Base-by-base conservation (phyloP, 78 protist species). In the Guillardia theta region DNA sequence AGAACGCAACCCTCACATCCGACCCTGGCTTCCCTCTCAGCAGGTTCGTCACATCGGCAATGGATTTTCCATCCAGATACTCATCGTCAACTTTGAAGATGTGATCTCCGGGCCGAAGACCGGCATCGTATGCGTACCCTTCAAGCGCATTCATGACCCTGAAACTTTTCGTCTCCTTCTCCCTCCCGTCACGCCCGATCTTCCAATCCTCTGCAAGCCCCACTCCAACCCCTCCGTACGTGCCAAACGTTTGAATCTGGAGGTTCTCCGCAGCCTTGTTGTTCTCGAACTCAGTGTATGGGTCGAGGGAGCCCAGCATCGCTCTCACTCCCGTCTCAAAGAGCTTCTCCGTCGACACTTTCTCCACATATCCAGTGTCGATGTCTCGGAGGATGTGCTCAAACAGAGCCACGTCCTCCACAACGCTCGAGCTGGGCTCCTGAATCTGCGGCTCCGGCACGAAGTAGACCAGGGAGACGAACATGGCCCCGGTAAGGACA, bases 211-310 rank as follows among this genome's bases (percentile, higher is more conserved):
- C n/a, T n/a, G 70, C 70, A 6, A 58, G 4, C 70, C 39, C 21
- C 70, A 58, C 27, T 8, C 70, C 70, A 1, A 58, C 70, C 39
- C 70, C 70, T 30, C 70, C 70, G 70, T 58, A 58, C 39, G 39
- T 24, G 4, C 70, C 70, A 6, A 58, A 58, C 27, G 70, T 58
- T 58, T 58, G 70, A 30, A 58, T 58, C 6, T 58, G 39, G 27
- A 58, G 6, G 6, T 58, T 30, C 1, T 24, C 70, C 6, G 39
- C 27, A 58, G 39, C 70, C 27, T 58, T 58, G 10, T 70, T 70
- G 83, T 70, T 70, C 41, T 70, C 83, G 83, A 70, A 70, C 41
- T 70, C 83, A 15, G 83, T 70, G 83, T 70, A 70, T 6, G 83
- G 83, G 83, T 70, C 83, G 45, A 70, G 83, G 10, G 83, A 70